phyloP scores from a whole-genome alignment of 352 stramenopile genomes.

The Plasmopara muralis region DNA sequence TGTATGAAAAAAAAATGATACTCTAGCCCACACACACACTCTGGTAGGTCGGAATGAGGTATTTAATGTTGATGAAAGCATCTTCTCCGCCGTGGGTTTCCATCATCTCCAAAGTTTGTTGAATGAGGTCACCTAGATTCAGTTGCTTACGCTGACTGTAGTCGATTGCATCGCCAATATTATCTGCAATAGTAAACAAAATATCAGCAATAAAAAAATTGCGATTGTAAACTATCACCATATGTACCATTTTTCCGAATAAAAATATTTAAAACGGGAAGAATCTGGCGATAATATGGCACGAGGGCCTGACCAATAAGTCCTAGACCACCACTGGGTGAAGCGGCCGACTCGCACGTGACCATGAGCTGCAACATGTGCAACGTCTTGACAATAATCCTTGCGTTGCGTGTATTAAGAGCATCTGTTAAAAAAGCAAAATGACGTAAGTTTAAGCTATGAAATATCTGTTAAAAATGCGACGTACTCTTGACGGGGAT shows the following conservation, averaged over 20 bases:
- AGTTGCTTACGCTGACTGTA: constrained; percentile 93
- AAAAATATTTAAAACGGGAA: constrained; percentile 97
- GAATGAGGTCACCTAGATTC: constrained; percentile 94
- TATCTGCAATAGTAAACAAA: constrained; percentile 48
- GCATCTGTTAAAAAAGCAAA: constrained; percentile 36
- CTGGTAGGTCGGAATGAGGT: constrained; percentile 95
- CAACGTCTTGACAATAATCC: constrained; percentile 96
- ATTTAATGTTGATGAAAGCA: constrained; percentile 99
- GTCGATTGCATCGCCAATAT: constrained; percentile 95
- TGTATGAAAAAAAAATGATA: constrained; percentile 8
- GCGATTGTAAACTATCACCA: too few species aligned
- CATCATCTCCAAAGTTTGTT: constrained; percentile 95
- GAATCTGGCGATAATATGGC: constrained; percentile 96
- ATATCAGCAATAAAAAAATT: neutral
- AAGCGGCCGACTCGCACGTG: constrained; percentile 83
- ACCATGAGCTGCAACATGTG: constrained; percentile 95
- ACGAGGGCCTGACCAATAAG: constrained; percentile 95
- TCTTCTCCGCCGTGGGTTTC: constrained; percentile 94
- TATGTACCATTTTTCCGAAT: constrained; percentile 89
- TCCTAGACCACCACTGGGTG: constrained; percentile 67
- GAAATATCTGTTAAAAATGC: neutral
- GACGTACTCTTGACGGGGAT: constrained; percentile 95
- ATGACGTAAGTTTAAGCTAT: neutral
- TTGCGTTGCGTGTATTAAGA: constrained; percentile 90
- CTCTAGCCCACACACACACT: constrained; percentile 77